A percentile compares a stretch with the other conserved stretches of the same genome.
Evolutionary conservation across 225 moss, liverwort and hornwort genomes (phyloP).

Genomic region (Marchantia paleacea): DNA sequence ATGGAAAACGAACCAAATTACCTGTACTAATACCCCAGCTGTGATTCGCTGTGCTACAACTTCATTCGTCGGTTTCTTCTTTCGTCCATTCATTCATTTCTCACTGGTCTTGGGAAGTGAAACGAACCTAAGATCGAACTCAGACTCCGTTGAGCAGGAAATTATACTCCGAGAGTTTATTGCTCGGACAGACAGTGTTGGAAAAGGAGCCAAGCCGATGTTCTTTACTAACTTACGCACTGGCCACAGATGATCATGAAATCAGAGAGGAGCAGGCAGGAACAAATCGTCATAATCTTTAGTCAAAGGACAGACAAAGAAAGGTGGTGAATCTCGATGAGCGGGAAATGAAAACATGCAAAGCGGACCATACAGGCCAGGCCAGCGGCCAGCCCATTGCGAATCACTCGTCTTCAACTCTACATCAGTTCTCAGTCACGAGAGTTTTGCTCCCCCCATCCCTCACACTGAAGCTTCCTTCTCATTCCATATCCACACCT

Average conservation of each 20-base stretch:
- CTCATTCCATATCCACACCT: neutral
- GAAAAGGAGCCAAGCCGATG: neutral
- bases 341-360: neutral
- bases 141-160: neutral
- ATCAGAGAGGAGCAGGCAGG: neutral
- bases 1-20: neutral
- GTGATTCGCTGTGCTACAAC: neutral
- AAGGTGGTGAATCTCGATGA: neutral
- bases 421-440: neutral
- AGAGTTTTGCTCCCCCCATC: neutral
- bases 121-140: neutral
- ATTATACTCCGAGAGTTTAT: neutral
- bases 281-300: neutral
- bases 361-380: neutral
- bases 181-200: conserved; percentile 1
- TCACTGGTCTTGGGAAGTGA: neutral
- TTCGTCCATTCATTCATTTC: neutral
- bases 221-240: neutral
- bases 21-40: neutral
- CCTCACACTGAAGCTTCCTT: neutral
- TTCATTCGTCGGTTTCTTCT: neutral
- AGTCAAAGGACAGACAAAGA: conserved; percentile 1
- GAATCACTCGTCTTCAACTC: neutral
- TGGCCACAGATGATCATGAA: neutral
- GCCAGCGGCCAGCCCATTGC: neutral